Evolutionary conservation across 805 yeast species (phyloP).

Genomic region (Tetrapisispora namnaoensis): DNA sequence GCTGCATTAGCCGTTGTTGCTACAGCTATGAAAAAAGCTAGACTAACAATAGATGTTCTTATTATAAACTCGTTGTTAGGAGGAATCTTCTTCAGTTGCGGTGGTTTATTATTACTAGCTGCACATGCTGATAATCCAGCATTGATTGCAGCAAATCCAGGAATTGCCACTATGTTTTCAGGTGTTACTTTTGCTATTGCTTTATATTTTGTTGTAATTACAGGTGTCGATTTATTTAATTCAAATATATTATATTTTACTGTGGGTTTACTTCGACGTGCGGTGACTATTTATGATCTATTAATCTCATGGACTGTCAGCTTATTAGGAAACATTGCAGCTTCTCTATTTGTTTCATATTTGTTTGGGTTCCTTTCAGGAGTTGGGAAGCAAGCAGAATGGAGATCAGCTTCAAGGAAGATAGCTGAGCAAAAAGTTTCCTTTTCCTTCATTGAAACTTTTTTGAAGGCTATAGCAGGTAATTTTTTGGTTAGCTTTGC

Average conservation of each 20-base stretch:
- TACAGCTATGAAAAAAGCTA: constrained; percentile 72
- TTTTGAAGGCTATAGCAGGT: constrained; percentile 65
- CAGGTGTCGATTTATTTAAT: constrained; percentile 68
- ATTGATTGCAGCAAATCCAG: constrained; percentile 36
- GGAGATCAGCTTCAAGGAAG: constrained; percentile 39
- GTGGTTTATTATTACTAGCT: constrained; percentile 59
- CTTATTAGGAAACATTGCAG: constrained; percentile 56
- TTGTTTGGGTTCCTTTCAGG: constrained; percentile 51
- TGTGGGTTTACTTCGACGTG: constrained; percentile 59
- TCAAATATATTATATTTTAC: constrained; percentile 67
- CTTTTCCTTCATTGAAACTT: constrained; percentile 48
- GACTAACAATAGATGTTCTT: constrained; percentile 53
- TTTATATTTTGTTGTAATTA: constrained; percentile 56
- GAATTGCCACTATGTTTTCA: constrained; percentile 43
- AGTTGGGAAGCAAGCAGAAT: constrained; percentile 33
- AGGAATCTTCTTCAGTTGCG: constrained; percentile 57
- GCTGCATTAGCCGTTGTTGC: constrained; percentile 80
- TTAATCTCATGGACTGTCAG: constrained; percentile 57
- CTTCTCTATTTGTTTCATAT: constrained; percentile 56
- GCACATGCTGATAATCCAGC: constrained; percentile 44
- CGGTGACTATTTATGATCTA: constrained; percentile 55
- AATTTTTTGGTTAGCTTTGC: constrained; percentile 72
- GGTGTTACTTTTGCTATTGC: constrained; percentile 66
- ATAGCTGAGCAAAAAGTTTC: constrained; percentile 39
- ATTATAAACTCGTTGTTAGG: constrained; percentile 58